Evolutionary conservation across 176 grass and related monocot species (phyloP), one percentile per base, ranked within the genome.

Genomic region (barley (Hordeum vulgare)): DNA sequence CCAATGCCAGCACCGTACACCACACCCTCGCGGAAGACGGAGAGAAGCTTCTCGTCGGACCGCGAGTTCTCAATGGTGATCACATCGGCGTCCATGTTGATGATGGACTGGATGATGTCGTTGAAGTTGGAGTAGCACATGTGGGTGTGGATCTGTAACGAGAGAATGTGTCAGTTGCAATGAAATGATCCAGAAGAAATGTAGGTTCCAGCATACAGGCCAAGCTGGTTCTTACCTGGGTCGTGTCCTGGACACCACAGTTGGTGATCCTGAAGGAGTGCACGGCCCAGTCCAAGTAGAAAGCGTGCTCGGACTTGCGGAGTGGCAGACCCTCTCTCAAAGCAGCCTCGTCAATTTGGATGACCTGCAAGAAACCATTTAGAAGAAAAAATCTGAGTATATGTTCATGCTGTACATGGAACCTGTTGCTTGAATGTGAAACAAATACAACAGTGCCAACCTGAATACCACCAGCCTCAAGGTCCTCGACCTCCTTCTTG

Each of bases 61-160:
- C 94, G 92, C 0, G 94, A 97, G 85, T 97, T 97, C 94, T 97
- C 94, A 2, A 97, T 97, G 76, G 94, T 97, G 86, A 97, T 97
- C 80, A 97, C 94, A 36, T 97, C 94, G 1, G 94, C 94, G 0
- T 97, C 94, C 94, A 97, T 97, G 83, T 89, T 60, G 3, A 97
- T 97, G 85, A 97, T 97, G 69, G 94, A 97, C 53, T 97, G 90
- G 86, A 97, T 97, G 86, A 97, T 97, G 58, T 97, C 94, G 18
- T 97, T 97, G 85, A 97, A 97, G 85, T 97, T 94, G 17, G 94
- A 97, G 83, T 97, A 97, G 94, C 94, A 97, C 94, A 97, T 97
- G 85, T 97, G 94, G 71, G 94, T 97, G 92, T 97, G 94, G 80
- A 97, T 97, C 94, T 97, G 80, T 66, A 24, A n/a, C 31, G 18